A percentile compares a stretch with the other conserved stretches of the same genome.
Evolutionary conservation across 331 rosid genomes (phyloP).

Genomic region (Erythrophleum ivorense): DNA sequence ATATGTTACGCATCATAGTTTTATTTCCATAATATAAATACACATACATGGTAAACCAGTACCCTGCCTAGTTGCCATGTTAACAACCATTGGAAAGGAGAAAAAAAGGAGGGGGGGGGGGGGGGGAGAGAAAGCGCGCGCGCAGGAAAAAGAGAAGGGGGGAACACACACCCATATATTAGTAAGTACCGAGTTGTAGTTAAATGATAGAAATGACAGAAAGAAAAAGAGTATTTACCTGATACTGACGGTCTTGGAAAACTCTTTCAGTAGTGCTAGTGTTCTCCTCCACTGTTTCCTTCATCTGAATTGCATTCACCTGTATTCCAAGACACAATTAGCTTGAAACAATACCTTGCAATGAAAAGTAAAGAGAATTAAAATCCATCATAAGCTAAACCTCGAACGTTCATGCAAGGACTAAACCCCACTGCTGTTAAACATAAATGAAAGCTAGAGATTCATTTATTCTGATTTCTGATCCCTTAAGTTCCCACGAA

Average conservation of each 20-base stretch:
- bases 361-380: slow-evolving; percentile 2
- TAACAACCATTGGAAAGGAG: background rate
- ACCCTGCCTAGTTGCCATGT: background rate
- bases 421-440: slow-evolving; percentile 18
- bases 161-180: background rate
- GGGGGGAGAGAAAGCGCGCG: too few species aligned
- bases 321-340: slow-evolving; percentile 46
- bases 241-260: slow-evolving; percentile 99
- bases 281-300: slow-evolving; percentile 98
- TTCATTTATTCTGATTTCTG: slow-evolving; percentile 32
- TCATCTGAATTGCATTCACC: slow-evolving; percentile 99
- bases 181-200: too few species aligned
- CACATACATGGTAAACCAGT: background rate
- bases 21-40: background rate
- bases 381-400: slow-evolving; percentile 13
- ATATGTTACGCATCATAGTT: slow-evolving; percentile 4
- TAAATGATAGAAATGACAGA: too few species aligned
- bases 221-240: slow-evolving; percentile 56
- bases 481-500: slow-evolving; percentile 15
- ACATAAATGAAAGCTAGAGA: slow-evolving; percentile 22
- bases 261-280: slow-evolving; percentile 98
- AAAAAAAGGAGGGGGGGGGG: too few species aligned
- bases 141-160: background rate
- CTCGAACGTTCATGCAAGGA: background rate
- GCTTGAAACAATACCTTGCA: slow-evolving; percentile 28